phyloP scores from a whole-genome alignment of 2,329 filamentous ascomycete genomes.

The Bipolaris cookei region DNA sequence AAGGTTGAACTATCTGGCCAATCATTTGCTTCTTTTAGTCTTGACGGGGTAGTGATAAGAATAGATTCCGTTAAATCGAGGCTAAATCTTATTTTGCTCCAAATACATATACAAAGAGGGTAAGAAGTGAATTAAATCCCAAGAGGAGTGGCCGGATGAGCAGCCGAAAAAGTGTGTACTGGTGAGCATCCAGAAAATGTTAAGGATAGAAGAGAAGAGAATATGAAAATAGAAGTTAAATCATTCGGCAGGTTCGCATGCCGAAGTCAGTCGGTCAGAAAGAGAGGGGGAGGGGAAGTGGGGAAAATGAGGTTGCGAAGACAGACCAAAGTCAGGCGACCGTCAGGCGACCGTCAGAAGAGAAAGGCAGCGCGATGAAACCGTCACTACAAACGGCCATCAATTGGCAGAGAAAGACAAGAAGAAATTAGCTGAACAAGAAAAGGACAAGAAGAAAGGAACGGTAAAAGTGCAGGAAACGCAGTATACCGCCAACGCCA shows the following conservation, averaged over 20 bases:
- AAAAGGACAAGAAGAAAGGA: slow-evolving; percentile 21
- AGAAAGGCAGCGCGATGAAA: background rate
- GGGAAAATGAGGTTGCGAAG: slow-evolving; percentile 2
- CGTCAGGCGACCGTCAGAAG: background rate
- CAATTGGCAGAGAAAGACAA: slow-evolving; percentile 7
- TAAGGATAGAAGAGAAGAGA: slow-evolving; percentile 6
- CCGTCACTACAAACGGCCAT: slow-evolving; percentile 1
- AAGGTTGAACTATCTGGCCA: background rate
- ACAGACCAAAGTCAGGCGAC: slow-evolving; percentile 9
- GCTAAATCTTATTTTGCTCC: slow-evolving; percentile 8
- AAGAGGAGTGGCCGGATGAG: slow-evolving; percentile 10
- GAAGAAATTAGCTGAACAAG: slow-evolving; percentile 4
- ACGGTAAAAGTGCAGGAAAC: slow-evolving; percentile 25
- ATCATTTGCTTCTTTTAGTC: background rate
- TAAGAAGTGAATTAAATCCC: slow-evolving; percentile 22
- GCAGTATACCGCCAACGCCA: slow-evolving; percentile 27
- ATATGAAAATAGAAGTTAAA: background rate
- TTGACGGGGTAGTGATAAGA: background rate
- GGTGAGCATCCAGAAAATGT: slow-evolving; percentile 1
- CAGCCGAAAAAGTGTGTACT: slow-evolving; percentile 9
- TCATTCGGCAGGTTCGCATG: background rate
- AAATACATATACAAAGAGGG: slow-evolving; percentile 26
- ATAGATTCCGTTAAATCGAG: background rate
- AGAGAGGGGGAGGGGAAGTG: slow-evolving; percentile 1
- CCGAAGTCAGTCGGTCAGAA: slow-evolving; percentile 12